phyloP scores from a whole-genome alignment of 179 eudicot species.

The Patellifolia procumbens region DNA sequence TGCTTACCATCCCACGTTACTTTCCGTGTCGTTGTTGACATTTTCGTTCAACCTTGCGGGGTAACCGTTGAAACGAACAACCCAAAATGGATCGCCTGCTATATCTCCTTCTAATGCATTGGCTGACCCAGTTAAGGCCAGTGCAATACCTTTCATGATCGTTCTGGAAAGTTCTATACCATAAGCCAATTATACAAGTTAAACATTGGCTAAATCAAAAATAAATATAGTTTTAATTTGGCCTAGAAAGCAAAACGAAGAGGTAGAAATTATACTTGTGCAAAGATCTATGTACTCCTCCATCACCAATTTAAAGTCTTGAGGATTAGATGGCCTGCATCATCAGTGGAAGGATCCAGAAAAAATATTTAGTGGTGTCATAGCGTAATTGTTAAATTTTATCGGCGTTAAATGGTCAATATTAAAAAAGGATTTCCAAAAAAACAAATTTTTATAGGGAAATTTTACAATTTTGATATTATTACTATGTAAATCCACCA shows the following conservation, averaged over 20 bases:
- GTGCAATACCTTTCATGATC: background rate
- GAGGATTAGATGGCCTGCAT: conserved; percentile 76
- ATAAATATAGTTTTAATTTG: background rate
- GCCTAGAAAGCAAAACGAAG: background rate
- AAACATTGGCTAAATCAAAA: too few relatives aligned
- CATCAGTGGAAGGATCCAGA: too few relatives aligned
- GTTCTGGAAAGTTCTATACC: background rate
- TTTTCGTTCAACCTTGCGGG: background rate
- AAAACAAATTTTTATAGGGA: too few relatives aligned
- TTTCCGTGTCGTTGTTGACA: background rate
- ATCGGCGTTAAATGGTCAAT: too few relatives aligned
- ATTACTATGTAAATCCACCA: too few relatives aligned
- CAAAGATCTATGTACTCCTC: conserved; percentile 66
- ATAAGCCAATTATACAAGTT: background rate
- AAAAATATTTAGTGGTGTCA: too few relatives aligned
- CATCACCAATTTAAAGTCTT: conserved; percentile 58
- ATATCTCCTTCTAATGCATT: background rate
- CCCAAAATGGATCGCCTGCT: background rate
- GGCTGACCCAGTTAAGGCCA: background rate
- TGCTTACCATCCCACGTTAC: background rate
- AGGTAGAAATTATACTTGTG: conserved; percentile 49
- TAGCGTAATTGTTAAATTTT: too few relatives aligned
- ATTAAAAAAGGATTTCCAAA: too few relatives aligned
- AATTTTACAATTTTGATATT: too few relatives aligned
- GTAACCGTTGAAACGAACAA: background rate